A percentile compares a stretch with the other conserved stretches of the same genome.
phyloP scores from a whole-genome alignment of 2,329 filamentous ascomycete species.

The Cadophora luteo-olivacea region DNA sequence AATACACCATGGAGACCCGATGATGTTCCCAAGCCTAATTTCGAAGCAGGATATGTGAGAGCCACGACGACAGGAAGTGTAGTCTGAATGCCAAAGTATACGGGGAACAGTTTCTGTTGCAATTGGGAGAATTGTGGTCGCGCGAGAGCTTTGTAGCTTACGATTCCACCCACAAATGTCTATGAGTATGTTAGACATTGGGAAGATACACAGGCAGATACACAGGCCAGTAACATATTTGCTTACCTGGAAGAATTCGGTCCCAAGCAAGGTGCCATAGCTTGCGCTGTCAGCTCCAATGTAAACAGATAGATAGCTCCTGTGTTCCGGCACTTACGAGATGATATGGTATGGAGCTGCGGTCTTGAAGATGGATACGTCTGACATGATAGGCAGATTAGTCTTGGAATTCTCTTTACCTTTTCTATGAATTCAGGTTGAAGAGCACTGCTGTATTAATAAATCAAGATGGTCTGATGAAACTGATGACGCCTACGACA shows the following conservation, averaged over 20 bases:
- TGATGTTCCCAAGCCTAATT: slow-evolving; percentile 44
- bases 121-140: slow-evolving; percentile 82
- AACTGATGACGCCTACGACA: background rate
- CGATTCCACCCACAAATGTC: slow-evolving; percentile 77
- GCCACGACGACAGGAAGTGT: slow-evolving; percentile 74
- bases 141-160: slow-evolving; percentile 78
- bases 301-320: background rate
- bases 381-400: slow-evolving; percentile 44
- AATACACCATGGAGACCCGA: slow-evolving; percentile 62
- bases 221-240: background rate
- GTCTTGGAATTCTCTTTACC: background rate
- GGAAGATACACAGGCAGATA: too few relatives aligned
- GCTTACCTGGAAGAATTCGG: slow-evolving; percentile 81
- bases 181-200: slow-evolving; percentile 43
- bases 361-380: slow-evolving; percentile 56
- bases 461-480: slow-evolving; percentile 6
- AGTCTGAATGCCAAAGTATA: slow-evolving; percentile 88
- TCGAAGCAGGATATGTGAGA: slow-evolving; percentile 76
- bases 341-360: slow-evolving; percentile 79
- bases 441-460: background rate
- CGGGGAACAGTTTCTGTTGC: slow-evolving; percentile 81
- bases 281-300: slow-evolving; percentile 54
- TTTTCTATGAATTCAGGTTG: background rate
- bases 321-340: slow-evolving; percentile 56
- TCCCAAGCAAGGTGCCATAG: slow-evolving; percentile 87